A percentile compares a stretch with the other conserved stretches of the same genome.
These are phyloP conservation scores for Aspergillus sclerotiicarbonarius DNA, from an alignment of 495 filamentous ascomycete genomes.

Conservation along the genomic window DNA sequence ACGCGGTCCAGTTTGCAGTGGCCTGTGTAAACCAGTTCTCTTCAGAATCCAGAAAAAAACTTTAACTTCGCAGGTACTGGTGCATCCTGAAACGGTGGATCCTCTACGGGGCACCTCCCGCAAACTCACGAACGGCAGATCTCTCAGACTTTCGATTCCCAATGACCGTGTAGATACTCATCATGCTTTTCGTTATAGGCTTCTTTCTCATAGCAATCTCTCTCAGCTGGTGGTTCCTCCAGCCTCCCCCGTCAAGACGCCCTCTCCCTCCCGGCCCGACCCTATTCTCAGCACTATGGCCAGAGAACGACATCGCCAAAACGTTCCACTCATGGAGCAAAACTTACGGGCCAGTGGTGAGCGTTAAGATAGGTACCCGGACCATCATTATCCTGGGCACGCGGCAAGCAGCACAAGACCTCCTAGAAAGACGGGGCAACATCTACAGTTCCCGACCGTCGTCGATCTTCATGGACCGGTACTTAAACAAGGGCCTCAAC, in stretches of 20 bases:
- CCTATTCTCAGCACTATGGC: not conserved
- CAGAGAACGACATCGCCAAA: not conserved
- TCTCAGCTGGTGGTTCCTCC: not conserved
- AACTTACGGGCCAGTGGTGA: constrained; percentile 26
- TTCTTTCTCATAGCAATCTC: not conserved
- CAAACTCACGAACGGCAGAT: not conserved
- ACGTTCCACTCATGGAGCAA: constrained; percentile 21
- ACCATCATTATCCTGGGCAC: constrained; percentile 21
- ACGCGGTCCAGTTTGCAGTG: no score
- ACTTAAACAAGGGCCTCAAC: constrained; percentile 21
- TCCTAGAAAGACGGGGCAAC: constrained; percentile 17
- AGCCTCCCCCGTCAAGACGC: not conserved
- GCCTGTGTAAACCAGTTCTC: no score
- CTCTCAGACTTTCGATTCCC: not conserved
- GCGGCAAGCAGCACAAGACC: constrained; percentile 15
- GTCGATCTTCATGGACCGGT: constrained; percentile 14
- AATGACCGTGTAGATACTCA: not conserved
- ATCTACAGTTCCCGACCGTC: constrained; percentile 25
- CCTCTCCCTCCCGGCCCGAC: not conserved
- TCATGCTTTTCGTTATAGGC: not conserved
- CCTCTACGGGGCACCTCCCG: no score
- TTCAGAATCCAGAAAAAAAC: no score
- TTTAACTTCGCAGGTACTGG: no score
- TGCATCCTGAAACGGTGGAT: no score
- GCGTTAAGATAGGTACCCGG: constrained; percentile 5